A percentile compares a stretch with the other conserved stretches of the same genome.
These are phyloP conservation scores for Medicago ruthenica DNA, from an alignment of 306 rosid genomes.

Conservation along the genomic window DNA sequence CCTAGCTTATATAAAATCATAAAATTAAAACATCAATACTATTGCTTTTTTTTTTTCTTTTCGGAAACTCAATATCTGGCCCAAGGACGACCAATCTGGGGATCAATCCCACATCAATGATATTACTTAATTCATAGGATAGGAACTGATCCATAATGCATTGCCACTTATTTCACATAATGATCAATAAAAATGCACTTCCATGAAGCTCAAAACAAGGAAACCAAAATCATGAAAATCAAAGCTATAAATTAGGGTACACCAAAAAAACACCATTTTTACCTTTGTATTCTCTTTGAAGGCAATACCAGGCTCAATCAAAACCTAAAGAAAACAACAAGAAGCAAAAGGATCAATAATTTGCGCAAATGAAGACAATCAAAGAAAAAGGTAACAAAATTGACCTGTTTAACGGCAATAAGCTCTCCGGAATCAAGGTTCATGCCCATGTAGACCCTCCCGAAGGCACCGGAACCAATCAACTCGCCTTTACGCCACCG, in stretches of 20 bases:
- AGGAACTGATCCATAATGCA: slow-evolving; percentile 9
- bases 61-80: no score
- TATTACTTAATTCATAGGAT: neutral
- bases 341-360: slow-evolving; percentile 8
- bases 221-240: neutral
- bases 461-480: slow-evolving; percentile 93
- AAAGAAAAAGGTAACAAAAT: neutral
- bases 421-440: slow-evolving; percentile 96
- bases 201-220: slow-evolving; percentile 16
- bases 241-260: no score
- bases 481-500: slow-evolving; percentile 94
- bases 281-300: slow-evolving; percentile 85
- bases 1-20: slow-evolving; percentile 11
- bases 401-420: slow-evolving; percentile 86
- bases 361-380: neutral
- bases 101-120: neutral
- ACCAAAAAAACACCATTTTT: neutral
- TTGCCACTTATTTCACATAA: neutral
- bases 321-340: slow-evolving; percentile 57
- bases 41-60: neutral
- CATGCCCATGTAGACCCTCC: slow-evolving; percentile 94
- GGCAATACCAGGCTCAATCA: slow-evolving; percentile 73
- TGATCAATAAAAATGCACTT: slow-evolving; percentile 10
- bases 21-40: neutral
- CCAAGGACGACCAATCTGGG: no score